phyloP scores from a whole-genome alignment of 257 asterid species.

The Fraxinus americana region DNA sequence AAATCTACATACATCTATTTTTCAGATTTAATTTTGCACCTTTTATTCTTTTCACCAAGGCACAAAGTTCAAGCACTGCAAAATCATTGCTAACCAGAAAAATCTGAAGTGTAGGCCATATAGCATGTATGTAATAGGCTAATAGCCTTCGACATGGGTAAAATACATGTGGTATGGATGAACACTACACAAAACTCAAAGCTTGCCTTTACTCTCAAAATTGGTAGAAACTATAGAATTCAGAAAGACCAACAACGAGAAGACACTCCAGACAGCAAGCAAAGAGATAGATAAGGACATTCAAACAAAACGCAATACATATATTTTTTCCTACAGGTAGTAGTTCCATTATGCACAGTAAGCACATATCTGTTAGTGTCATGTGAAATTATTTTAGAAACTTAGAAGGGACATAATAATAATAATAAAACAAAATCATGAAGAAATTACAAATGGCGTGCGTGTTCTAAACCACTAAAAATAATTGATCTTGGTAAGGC shows the following conservation, averaged over 20 bases:
- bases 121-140: neutral
- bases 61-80: neutral
- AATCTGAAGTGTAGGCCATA: neutral
- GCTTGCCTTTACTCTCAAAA: neutral
- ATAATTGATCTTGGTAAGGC: conserved; percentile 16
- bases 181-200: neutral
- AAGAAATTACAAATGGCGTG: neutral
- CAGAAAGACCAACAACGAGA: neutral
- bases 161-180: neutral
- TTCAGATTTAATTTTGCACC: neutral
- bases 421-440: neutral
- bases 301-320: neutral
- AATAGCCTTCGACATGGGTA: neutral
- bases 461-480: conserved; percentile 12
- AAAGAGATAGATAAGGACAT: neutral
- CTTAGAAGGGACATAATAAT: neutral
- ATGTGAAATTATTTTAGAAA: neutral
- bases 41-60: neutral
- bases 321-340: neutral
- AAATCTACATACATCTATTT: neutral
- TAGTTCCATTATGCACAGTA: neutral
- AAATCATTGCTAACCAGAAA: neutral
- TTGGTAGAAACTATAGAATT: neutral
- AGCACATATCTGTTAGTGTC: neutral
- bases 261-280: neutral